These are phyloP conservation scores for Cucurbitaria berberidis DNA, from an alignment of 2,329 filamentous ascomycete species.

Conservation along the genomic window DNA sequence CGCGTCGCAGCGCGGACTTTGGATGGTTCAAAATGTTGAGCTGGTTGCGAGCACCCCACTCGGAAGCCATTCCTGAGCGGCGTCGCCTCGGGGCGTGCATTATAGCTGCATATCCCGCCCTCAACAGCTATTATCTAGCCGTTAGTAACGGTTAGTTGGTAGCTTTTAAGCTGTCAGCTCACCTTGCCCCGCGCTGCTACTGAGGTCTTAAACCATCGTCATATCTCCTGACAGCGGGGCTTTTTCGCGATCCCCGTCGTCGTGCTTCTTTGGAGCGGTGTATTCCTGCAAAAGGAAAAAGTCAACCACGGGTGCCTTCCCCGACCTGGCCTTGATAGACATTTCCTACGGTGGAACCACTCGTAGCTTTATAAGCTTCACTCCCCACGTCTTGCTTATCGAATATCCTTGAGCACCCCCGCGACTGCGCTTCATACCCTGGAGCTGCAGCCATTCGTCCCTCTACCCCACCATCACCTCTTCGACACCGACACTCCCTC, in stretches of 20 bases:
- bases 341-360: background rate
- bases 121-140: conserved; percentile 35
- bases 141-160: too few species aligned
- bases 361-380: conserved; percentile 10
- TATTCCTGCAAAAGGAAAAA: background rate
- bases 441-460: conserved; percentile 10
- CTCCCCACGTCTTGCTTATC: background rate
- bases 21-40: conserved; percentile 1
- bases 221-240: conserved; percentile 17
- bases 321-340: background rate
- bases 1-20: conserved; percentile 1
- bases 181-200: conserved; percentile 16
- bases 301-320: background rate
- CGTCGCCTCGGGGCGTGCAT: conserved; percentile 26
- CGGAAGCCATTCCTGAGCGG: conserved; percentile 15
- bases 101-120: conserved; percentile 24
- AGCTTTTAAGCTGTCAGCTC: conserved; percentile 14
- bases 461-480: conserved; percentile 37
- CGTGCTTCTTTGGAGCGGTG: background rate
- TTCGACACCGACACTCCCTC: conserved; percentile 29
- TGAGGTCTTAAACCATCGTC: conserved; percentile 1
- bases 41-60: conserved; percentile 34
- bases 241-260: background rate
- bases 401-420: background rate
- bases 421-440: background rate